phyloP scores from a whole-genome alignment of 2,329 filamentous ascomycete genomes.

The Sclerotiophoma versabilis region DNA sequence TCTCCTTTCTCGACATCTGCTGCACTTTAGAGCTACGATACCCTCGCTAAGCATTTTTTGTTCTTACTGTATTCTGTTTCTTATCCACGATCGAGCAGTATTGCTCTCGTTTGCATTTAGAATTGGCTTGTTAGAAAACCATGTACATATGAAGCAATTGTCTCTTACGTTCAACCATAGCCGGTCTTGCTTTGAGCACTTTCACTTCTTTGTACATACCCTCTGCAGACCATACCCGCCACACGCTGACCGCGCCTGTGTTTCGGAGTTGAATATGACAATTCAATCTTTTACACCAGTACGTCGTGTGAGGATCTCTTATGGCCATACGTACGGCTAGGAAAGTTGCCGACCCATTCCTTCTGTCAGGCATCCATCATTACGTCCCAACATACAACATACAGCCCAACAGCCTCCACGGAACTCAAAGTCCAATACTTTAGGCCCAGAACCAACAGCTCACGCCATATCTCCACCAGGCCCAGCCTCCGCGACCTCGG shows the following conservation, averaged over 20 bases:
- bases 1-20: conserved; percentile 5
- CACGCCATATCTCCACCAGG: neutral
- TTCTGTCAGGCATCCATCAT: neutral
- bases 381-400: neutral
- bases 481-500: neutral
- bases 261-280: too few species aligned
- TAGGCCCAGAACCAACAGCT: neutral
- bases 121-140: neutral
- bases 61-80: neutral
- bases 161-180: neutral
- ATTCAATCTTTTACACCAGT: too few species aligned
- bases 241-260: too few species aligned
- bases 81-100: conserved; percentile 1
- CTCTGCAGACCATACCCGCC: too few species aligned
- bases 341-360: neutral
- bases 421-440: neutral
- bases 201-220: too few species aligned
- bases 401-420: neutral
- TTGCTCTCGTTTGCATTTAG: conserved; percentile 11
- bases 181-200: too few species aligned
- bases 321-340: neutral
- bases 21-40: conserved; percentile 18
- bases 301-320: too few species aligned
- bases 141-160: too few species aligned
- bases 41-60: conserved; percentile 9